phyloP scores from a whole-genome alignment of 202 grass and related monocot species.

The Elaeis oleifera region DNA sequence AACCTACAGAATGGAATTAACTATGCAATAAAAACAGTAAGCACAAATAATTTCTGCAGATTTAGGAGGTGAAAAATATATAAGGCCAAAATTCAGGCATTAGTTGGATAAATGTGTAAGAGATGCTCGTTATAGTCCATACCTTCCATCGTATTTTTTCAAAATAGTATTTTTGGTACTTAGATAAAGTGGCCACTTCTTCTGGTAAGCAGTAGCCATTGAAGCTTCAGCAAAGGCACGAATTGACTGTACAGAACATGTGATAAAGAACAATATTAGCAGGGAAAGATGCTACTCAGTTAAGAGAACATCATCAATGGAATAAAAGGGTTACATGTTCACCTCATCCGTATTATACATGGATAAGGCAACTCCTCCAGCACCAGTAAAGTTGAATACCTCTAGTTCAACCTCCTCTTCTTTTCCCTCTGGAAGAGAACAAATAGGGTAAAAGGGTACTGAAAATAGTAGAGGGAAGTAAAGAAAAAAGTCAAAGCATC shows the following conservation, averaged over 20 bases:
- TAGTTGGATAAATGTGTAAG: no score
- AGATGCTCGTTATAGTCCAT: background rate
- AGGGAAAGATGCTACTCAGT: background rate
- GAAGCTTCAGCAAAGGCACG: constrained; percentile 78
- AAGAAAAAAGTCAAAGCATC: no score
- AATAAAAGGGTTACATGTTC: background rate
- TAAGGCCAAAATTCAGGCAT: no score
- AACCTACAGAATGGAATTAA: constrained; percentile 41
- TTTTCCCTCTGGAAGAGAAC: constrained; percentile 62
- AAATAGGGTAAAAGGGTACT: background rate
- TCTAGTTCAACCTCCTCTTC: constrained; percentile 82
- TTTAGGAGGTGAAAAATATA: background rate
- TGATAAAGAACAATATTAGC: constrained; percentile 1
- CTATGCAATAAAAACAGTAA: background rate
- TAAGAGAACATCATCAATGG: no score
- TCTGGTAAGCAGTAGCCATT: constrained; percentile 89
- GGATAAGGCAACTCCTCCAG: constrained; percentile 86
- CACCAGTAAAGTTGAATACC: constrained; percentile 95
- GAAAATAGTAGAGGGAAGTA: no score
- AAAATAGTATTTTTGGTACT: constrained; percentile 99
- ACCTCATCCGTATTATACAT: constrained; percentile 99
- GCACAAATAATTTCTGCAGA: background rate
- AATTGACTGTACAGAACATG: constrained; percentile 60
- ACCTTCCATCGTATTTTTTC: constrained; percentile 99
- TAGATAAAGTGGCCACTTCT: constrained; percentile 97